These are phyloP conservation scores for Sordariomycetes sp. DNA, from an alignment of 2,329 filamentous ascomycete genomes.

Conservation along the genomic window DNA sequence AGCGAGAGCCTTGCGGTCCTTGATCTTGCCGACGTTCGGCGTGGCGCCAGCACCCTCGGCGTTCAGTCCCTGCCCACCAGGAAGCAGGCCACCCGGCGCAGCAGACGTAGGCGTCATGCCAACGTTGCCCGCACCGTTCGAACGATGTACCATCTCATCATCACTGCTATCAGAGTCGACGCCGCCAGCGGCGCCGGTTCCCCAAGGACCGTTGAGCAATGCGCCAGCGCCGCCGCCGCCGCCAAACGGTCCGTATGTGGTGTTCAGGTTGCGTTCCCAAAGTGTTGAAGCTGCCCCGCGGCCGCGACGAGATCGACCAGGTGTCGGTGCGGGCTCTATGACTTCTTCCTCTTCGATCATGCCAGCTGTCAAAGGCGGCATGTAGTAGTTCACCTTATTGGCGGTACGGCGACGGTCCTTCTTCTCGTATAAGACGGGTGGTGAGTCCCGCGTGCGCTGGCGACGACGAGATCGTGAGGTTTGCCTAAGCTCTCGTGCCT, in stretches of 20 bases:
- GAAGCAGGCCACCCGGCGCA: constrained; percentile 34
- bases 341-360: constrained; percentile 68
- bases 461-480: constrained; percentile 43
- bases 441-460: constrained; percentile 37
- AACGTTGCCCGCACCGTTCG: constrained; percentile 46
- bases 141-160: constrained; percentile 69
- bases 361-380: constrained; percentile 55
- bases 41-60: constrained; percentile 40
- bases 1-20: constrained; percentile 82
- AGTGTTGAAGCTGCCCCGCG: constrained; percentile 46
- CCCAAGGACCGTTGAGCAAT: constrained; percentile 66
- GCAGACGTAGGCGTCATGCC: constrained; percentile 49
- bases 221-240: constrained; percentile 67
- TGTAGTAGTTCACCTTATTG: constrained; percentile 77
- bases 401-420: constrained; percentile 41
- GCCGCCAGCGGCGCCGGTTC: constrained; percentile 63
- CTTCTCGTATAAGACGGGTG: constrained; percentile 50
- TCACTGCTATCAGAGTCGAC: constrained; percentile 95
- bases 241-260: constrained; percentile 87
- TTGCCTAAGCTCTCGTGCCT: constrained; percentile 52
- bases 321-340: constrained; percentile 57
- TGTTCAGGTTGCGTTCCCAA: constrained; percentile 78
- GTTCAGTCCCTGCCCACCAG: constrained; percentile 27
- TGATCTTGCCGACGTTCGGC: constrained; percentile 85
- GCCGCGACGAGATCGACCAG: constrained; percentile 58